These are phyloP conservation scores for Acarospora socialis DNA, from an alignment of 2,329 filamentous ascomycete genomes.

Conservation along the genomic window DNA sequence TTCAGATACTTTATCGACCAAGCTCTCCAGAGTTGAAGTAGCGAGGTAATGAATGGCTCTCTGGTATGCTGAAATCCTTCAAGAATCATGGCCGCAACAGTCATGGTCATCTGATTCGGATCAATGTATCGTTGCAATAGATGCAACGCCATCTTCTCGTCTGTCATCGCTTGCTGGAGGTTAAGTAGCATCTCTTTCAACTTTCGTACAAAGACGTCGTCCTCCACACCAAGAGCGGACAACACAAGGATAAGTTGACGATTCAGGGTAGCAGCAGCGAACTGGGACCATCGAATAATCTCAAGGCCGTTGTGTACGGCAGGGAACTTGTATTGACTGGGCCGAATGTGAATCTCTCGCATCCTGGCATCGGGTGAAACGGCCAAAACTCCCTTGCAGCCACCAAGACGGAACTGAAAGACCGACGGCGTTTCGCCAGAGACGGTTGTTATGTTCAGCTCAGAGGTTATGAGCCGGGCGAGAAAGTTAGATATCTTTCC, in stretches of 20 bases:
- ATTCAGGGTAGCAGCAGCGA: constrained; percentile 68
- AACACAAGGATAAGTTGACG: constrained; percentile 82
- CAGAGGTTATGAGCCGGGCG: constrained; percentile 56
- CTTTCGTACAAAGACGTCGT: constrained; percentile 51
- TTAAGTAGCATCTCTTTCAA: constrained; percentile 52
- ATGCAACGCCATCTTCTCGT: constrained; percentile 48
- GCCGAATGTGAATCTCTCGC: constrained; percentile 60
- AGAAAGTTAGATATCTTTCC: constrained; percentile 78
- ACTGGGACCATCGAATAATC: constrained; percentile 67
- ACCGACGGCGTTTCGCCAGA: constrained; percentile 54
- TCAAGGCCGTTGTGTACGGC: constrained; percentile 60
- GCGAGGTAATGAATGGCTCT: constrained; percentile 71
- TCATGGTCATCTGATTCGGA: constrained; percentile 65
- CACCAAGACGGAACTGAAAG: constrained; percentile 83
- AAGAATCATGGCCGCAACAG: constrained; percentile 59
- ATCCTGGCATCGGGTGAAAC: constrained; percentile 55
- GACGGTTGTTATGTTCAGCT: constrained; percentile 47
- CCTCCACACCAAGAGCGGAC: constrained; percentile 57
- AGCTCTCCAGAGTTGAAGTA: constrained; percentile 71
- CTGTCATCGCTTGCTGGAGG: constrained; percentile 55
- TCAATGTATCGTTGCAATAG: constrained; percentile 67
- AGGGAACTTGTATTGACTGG: constrained; percentile 78
- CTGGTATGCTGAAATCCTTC: constrained; percentile 60
- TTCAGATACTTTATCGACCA: constrained; percentile 86
- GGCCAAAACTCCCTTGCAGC: constrained; percentile 78